phyloP scores from a whole-genome alignment of 2,329 filamentous ascomycete species.

The Aspergillus luchuensis region DNA sequence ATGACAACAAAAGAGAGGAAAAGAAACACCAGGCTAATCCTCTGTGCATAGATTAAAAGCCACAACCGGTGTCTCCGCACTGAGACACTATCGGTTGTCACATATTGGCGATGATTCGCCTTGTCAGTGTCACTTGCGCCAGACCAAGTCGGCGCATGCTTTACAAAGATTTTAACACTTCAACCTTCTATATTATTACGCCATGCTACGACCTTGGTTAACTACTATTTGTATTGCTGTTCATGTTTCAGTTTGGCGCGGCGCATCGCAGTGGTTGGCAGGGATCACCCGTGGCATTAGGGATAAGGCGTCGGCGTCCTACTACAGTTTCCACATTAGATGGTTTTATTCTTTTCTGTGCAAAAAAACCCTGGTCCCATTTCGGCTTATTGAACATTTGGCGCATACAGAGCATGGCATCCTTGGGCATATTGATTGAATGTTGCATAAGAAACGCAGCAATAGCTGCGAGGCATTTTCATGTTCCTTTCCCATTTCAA shows the following conservation, averaged over 20 bases:
- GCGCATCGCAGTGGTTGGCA: not conserved
- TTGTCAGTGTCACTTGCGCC: not conserved
- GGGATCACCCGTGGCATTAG: not conserved
- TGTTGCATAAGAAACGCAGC: conserved; percentile 14
- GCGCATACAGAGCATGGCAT: conserved; percentile 19
- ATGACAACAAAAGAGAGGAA: too few relatives aligned
- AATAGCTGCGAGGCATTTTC: conserved; percentile 2
- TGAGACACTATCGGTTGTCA: not conserved
- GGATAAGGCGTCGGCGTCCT: not conserved
- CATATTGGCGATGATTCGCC: not conserved
- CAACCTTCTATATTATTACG: not conserved
- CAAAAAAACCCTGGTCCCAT: not conserved
- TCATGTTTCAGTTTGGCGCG: not conserved
- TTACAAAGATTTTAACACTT: not conserved
- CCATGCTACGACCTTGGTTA: not conserved
- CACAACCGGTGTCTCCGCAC: not conserved
- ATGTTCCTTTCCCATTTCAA: not conserved
- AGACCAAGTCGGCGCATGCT: not conserved
- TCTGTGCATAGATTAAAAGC: not conserved
- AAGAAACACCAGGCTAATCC: too few relatives aligned
- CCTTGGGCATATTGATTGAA: conserved; percentile 13
- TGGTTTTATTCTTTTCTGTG: not conserved
- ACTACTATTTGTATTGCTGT: not conserved
- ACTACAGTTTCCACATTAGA: not conserved
- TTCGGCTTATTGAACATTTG: conserved; percentile 15